These are phyloP conservation scores for Tolypocladium capitatum DNA, from an alignment of 2,329 filamentous ascomycete species.

Conservation along the genomic window DNA sequence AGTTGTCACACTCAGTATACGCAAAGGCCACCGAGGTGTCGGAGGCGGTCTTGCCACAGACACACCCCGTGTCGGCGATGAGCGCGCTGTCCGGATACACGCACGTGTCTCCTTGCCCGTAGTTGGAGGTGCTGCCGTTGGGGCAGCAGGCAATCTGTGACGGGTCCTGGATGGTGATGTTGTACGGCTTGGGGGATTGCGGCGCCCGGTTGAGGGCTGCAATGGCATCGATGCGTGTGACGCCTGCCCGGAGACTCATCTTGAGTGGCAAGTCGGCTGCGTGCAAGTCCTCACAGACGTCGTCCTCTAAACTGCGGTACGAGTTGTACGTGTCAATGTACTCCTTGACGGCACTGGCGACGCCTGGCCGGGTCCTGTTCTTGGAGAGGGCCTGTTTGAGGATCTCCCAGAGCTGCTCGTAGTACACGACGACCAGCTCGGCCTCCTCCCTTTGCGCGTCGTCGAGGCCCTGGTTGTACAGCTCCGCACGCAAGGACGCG, in stretches of 20 bases:
- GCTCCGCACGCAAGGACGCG: conserved; percentile 12
- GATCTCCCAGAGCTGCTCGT: conserved; percentile 16
- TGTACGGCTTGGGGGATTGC: conserved; percentile 10
- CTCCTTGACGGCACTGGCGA: conserved; percentile 14
- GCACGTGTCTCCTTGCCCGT: conserved; percentile 9
- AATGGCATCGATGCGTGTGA: conserved; percentile 13
- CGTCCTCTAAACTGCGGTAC: conserved; percentile 15
- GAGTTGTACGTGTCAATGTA: conserved; percentile 19
- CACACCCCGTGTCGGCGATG: conserved; percentile 16
- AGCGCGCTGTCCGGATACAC: conserved; percentile 18
- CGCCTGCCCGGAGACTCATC: conserved; percentile 19
- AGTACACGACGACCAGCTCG: conserved; percentile 13
- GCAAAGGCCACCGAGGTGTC: conserved; percentile 17
- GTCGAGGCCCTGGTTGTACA: conserved; percentile 12
- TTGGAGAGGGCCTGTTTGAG: conserved; percentile 19
- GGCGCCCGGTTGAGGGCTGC: conserved; percentile 18
- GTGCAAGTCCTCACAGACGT: conserved; percentile 22
- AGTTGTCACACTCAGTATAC: conserved; percentile 20
- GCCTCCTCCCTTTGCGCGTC: conserved; percentile 9
- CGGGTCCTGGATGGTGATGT: conserved; percentile 21
- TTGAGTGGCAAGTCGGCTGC: conserved; percentile 16
- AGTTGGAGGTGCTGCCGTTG: conserved; percentile 10
- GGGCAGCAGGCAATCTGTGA: conserved; percentile 20
- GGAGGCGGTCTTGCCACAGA: conserved; percentile 18
- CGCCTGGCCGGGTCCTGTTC: conserved; percentile 3